These are phyloP conservation scores for Platanthera guangdongensis DNA, from an alignment of 106 monocot genomes.

Conservation along the genomic window DNA sequence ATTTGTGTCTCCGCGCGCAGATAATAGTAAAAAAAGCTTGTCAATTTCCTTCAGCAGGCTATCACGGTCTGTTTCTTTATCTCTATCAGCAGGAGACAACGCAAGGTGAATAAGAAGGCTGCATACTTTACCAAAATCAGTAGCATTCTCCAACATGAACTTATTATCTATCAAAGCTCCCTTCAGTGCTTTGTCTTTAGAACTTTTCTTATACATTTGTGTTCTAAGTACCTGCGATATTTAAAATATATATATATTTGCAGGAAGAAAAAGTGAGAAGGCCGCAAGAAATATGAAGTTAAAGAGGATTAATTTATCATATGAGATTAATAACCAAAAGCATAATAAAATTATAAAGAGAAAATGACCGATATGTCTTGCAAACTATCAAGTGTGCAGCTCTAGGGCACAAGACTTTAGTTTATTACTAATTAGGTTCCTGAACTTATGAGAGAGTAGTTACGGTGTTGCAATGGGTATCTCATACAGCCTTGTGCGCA, in stretches of 20 bases:
- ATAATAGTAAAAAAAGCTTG: conserved; percentile 42
- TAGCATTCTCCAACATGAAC: conserved; percentile 2
- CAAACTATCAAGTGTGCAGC: no score
- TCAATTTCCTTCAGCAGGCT: conserved; percentile 69
- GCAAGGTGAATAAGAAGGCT: conserved; percentile 39
- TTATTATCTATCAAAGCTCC: conserved; percentile 6
- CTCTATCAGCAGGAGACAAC: conserved; percentile 17
- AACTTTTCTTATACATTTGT: conserved; percentile 33
- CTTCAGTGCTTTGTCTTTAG: conserved; percentile 3
- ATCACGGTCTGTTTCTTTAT: conserved; percentile 15
- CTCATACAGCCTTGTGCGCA: no score
- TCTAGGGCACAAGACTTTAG: no score
- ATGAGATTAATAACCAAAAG: no score
- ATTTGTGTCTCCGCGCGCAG: background rate
- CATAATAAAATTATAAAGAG: no score
- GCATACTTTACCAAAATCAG: conserved; percentile 28
- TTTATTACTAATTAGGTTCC: no score
- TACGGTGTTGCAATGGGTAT: no score
- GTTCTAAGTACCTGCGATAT: conserved; percentile 63
- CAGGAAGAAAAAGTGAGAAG: no score
- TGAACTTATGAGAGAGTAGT: no score
- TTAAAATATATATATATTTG: conserved; percentile 1
- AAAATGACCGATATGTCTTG: no score
- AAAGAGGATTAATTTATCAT: no score
- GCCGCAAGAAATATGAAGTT: no score